These are phyloP conservation scores for Athelia sp. DNA, from an alignment of 1,284 basidiomycete species.

Conservation along the genomic window DNA sequence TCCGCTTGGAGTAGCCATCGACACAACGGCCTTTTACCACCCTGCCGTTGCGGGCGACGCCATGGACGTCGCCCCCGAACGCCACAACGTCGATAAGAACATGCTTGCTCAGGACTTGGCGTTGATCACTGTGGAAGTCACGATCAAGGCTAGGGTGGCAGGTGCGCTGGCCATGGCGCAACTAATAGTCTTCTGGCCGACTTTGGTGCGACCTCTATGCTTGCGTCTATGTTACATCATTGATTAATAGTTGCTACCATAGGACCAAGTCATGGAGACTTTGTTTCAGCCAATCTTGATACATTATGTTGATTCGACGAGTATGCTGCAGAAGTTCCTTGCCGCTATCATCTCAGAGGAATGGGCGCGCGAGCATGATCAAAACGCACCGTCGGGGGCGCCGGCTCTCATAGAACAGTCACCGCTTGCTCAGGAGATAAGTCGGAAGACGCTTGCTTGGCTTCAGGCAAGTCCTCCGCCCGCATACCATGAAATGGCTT, in stretches of 20 bases:
- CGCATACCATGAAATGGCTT: constrained; percentile 91
- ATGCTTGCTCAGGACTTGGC: constrained; percentile 92
- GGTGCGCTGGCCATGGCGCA: constrained; percentile 79
- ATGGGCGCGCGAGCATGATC: constrained; percentile 74
- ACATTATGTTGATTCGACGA: constrained; percentile 81
- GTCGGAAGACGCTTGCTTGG: constrained; percentile 60
- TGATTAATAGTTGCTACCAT: constrained; percentile 7
- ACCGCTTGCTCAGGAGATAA: constrained; percentile 62
- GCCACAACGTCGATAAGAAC: constrained; percentile 95
- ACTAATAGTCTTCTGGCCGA: constrained; percentile 67
- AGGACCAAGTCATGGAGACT: constrained; percentile 41
- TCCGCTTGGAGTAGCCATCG: constrained; percentile 81
- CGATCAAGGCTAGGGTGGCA: constrained; percentile 80
- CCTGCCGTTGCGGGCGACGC: constrained; percentile 46
- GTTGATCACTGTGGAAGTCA: constrained; percentile 75
- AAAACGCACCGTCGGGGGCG: constrained; percentile 19
- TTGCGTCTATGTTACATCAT: neutral
- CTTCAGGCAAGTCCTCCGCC: constrained; percentile 74
- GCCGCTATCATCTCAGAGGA: constrained; percentile 85
- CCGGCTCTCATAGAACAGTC: constrained; percentile 49
- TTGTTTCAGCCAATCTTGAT: constrained; percentile 68
- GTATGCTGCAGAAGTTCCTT: constrained; percentile 89
- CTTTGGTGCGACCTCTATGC: constrained; percentile 37
- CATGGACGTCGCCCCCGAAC: constrained; percentile 44
- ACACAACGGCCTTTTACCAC: constrained; percentile 69